Percentiles rank a stretch among this genome's conserved stretches.
Conservation (phyloP, 441 rosid species). For the Breynia disticha region DNA sequence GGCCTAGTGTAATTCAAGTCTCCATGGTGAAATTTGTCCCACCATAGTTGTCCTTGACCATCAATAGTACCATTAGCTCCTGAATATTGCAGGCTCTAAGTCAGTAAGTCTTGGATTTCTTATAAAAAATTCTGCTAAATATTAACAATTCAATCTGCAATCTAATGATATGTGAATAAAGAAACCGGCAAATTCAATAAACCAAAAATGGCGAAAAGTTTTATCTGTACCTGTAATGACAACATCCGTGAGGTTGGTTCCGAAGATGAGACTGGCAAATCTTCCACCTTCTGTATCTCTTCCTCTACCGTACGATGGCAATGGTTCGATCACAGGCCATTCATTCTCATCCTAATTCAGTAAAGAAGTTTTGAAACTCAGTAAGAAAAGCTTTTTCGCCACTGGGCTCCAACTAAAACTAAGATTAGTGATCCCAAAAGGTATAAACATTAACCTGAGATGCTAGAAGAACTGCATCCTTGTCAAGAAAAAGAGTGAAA, state of each 20-base stretch:
- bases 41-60: slow-evolving; percentile 74
- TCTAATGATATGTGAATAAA: too few relatives aligned
- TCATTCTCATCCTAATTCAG: slow-evolving; percentile 47
- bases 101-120: background rate
- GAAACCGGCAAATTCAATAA: too few relatives aligned
- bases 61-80: slow-evolving; percentile 76
- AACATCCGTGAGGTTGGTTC: slow-evolving; percentile 66
- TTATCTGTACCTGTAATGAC: slow-evolving; percentile 44
- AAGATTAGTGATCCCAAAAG: too few relatives aligned
- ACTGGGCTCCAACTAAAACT: too few relatives aligned
- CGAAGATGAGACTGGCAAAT: slow-evolving; percentile 54
- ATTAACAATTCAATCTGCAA: too few relatives aligned
- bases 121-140: too few relatives aligned
- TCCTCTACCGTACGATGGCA: slow-evolving; percentile 70
- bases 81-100: slow-evolving; percentile 15
- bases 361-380: too few relatives aligned
- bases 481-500: slow-evolving; percentile 62
- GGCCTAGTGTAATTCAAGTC: slow-evolving; percentile 55
- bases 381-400: too few relatives aligned
- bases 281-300: slow-evolving; percentile 56
- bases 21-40: slow-evolving; percentile 46
- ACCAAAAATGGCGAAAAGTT: too few relatives aligned
- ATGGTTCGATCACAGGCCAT: slow-evolving; percentile 39
- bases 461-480: slow-evolving; percentile 58
- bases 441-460: slow-evolving; percentile 35